Conservation (phyloP, 352 stramenopile genomes). For the Thalassiosira mediterranea region DNA sequence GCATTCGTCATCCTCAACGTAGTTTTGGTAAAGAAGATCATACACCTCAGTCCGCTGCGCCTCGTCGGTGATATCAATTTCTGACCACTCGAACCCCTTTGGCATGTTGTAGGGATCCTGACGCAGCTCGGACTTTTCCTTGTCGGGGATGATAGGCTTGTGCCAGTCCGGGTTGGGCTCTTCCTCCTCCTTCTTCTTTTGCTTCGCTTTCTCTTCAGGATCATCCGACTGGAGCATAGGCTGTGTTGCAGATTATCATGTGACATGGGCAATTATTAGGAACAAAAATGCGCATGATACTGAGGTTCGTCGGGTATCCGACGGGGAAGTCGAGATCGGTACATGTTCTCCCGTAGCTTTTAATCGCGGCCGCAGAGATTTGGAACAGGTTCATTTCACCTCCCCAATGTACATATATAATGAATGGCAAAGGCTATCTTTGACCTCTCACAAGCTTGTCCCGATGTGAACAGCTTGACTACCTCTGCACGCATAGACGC, state of each 20-base stretch:
- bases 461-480: too few species aligned
- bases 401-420: too few species aligned
- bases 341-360: too few species aligned
- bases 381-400: too few species aligned
- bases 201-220: constrained; percentile 4
- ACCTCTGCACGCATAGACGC: too few species aligned
- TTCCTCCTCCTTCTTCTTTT: constrained; percentile 46
- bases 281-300: too few species aligned
- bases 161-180: constrained; percentile 62
- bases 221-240: constrained; percentile 39
- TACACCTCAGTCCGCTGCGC: constrained; percentile 92
- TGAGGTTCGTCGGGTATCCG: not conserved
- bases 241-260: too few species aligned
- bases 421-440: too few species aligned
- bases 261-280: too few species aligned
- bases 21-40: constrained; percentile 96
- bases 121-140: constrained; percentile 90
- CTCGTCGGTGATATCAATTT: constrained; percentile 89
- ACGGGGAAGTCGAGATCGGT: not conserved
- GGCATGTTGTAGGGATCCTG: constrained; percentile 95
- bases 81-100: constrained; percentile 92
- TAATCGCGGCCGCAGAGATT: not conserved
- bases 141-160: constrained; percentile 92
- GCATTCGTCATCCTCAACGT: constrained; percentile 98
- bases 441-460: too few species aligned